Evolutionary conservation across 768 basidiomycete genomes (phyloP), one percentile per base, ranked within the genome.

Genomic region (Boletellus ananas): DNA sequence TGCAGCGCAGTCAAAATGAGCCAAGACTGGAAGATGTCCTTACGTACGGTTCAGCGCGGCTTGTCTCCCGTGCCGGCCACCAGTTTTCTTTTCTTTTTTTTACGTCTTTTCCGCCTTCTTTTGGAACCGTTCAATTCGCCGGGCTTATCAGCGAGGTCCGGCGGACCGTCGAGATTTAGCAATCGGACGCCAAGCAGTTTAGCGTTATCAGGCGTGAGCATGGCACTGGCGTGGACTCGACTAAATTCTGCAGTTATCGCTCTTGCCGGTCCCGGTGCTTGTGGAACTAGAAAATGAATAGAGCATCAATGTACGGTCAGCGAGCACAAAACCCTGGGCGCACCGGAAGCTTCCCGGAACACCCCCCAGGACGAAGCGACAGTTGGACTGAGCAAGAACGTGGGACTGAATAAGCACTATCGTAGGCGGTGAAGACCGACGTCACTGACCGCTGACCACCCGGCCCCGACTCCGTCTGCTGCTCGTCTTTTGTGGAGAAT

Each of bases 141-240:
- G 53, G 49, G 31, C 23, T 45, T 41, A 42, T 50, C 50, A 17
- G 16, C 34, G 33, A 43, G 41, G 34, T 64, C 70, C 44, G 73
- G 77, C 21, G 77, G 78, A 2, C 80, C 80, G 35, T 65, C 67
- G 11, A 86, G 71, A 58, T 85, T 85, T 23, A 87, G 67, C 17
- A 86, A 52, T 13, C 80, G 77, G 3, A 70, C 50, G 43, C 70
- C 47, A 42, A 52, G 40, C 33, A 25, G 44, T 23, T 54, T 53
- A 34, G 41, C 49, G 56, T 41, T 54, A 38, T 56, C 58, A 48
- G 52, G 49, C 33, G 44, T 20, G 8, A 27, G 16, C 34, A 46
- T 41, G 31, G 46, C 45, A 42, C 48, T 21, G 33, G 33, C 20
- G 21, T 53, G 53, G 13, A 40, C 17, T 43, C 37, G 52, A 52